Percentiles rank a stretch among this genome's conserved stretches.
These are phyloP conservation scores for Podosphaera fusca DNA, from an alignment of 2,329 filamentous ascomycete species.

Conservation along the genomic window DNA sequence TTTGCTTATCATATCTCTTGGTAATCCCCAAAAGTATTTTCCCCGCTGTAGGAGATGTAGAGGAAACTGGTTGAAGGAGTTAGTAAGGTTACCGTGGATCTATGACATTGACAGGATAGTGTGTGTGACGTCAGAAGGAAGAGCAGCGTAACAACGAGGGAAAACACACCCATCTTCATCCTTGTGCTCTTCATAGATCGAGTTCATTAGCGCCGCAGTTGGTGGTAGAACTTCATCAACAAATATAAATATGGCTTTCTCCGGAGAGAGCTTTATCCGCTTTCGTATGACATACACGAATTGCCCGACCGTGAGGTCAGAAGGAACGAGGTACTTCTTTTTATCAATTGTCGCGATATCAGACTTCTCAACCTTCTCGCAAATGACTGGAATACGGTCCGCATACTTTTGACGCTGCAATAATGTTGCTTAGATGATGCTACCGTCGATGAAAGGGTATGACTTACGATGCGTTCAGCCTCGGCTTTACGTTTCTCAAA, in stretches of 20 bases:
- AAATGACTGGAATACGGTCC: conserved; percentile 96
- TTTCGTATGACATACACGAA: conserved; percentile 99
- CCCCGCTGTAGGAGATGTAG: conserved; percentile 96
- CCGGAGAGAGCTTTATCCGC: conserved; percentile 96
- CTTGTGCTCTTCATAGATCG: conserved; percentile 99
- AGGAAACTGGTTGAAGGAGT: conserved; percentile 28
- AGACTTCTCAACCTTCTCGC: conserved; percentile 98
- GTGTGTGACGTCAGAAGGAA: conserved; percentile 6
- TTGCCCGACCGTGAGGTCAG: conserved; percentile 94
- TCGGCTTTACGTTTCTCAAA: conserved; percentile 99
- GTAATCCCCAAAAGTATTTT: conserved; percentile 87
- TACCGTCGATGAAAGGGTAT: neutral
- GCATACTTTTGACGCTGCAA: conserved; percentile 72
- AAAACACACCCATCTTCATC: conserved; percentile 36
- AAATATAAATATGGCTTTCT: conserved; percentile 99
- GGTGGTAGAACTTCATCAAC: conserved; percentile 94
- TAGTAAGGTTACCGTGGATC: neutral
- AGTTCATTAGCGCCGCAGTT: conserved; percentile 94
- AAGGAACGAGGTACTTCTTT: conserved; percentile 98
- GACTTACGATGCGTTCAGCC: conserved; percentile 47
- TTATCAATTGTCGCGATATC: conserved; percentile 99
- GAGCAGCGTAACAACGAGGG: conserved; percentile 5
- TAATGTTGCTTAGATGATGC: conserved; percentile 3
- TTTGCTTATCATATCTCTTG: neutral
- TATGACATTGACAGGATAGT: conserved; percentile 1